Evolutionary conservation across 2,329 filamentous ascomycete species (phyloP).

Genomic region (Paracoccidioides lutzii): DNA sequence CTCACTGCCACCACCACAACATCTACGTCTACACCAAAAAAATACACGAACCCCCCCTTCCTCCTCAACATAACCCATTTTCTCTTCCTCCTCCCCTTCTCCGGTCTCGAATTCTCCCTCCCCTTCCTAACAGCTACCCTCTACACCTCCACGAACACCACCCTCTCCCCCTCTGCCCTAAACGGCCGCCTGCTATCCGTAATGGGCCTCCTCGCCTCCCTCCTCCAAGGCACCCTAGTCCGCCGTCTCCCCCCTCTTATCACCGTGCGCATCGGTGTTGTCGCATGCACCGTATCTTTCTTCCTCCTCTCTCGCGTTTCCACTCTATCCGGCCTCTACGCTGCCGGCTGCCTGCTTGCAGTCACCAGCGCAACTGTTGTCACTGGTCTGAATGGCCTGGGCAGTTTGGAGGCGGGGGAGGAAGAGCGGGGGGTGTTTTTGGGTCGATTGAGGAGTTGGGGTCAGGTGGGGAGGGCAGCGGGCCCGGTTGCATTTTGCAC

Average conservation of each 20-base stretch:
- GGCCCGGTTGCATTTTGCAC: conserved; percentile 87
- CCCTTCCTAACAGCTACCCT: conserved; percentile 96
- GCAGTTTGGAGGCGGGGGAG: conserved; percentile 73
- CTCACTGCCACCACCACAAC: conserved; percentile 15
- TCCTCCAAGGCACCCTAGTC: conserved; percentile 89
- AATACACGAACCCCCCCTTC: conserved; percentile 67
- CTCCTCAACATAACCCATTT: conserved; percentile 79
- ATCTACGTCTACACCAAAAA: conserved; percentile 17
- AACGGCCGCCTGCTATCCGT: conserved; percentile 81
- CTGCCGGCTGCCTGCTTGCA: conserved; percentile 70
- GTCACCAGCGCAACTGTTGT: conserved; percentile 91
- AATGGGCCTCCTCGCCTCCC: conserved; percentile 76
- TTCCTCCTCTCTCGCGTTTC: conserved; percentile 59
- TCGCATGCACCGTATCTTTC: conserved; percentile 68
- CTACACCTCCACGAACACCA: conserved; percentile 53
- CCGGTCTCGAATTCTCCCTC: conserved; percentile 93
- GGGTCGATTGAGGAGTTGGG: conserved; percentile 65
- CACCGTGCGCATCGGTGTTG: conserved; percentile 66
- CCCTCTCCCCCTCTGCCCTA: conserved; percentile 46
- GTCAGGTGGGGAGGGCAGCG: conserved; percentile 75
- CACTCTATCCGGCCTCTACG: conserved; percentile 59
- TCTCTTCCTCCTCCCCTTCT: conserved; percentile 89
- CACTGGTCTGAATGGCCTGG: conserved; percentile 80
- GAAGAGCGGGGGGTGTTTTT: conserved; percentile 75
- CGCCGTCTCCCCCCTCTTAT: conserved; percentile 68